Evolutionary conservation across 108 stramenopile species (phyloP).

Genomic region (Fistulifera pelliculosa): DNA sequence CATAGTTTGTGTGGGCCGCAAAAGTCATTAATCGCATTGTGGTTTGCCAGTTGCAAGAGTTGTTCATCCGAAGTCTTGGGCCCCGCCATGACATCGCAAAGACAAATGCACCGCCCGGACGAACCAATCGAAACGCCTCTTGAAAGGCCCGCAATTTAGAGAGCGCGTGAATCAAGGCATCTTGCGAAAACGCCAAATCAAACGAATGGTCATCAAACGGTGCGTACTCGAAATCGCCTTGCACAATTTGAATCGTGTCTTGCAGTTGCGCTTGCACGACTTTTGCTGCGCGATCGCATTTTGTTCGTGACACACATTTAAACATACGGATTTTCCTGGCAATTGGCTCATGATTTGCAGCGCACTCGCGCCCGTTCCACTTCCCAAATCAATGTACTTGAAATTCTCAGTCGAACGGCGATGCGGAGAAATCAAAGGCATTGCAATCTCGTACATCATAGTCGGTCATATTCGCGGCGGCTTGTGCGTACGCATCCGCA

Average conservation of each 20-base stretch:
- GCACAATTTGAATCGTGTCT: constrained; percentile 12
- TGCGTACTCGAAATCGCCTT: constrained; percentile 14
- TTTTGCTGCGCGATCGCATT: constrained; percentile 6
- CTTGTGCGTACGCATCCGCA: constrained; percentile 21
- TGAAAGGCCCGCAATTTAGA: constrained; percentile 25
- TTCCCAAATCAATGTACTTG: constrained; percentile 21
- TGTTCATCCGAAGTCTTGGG: constrained; percentile 21
- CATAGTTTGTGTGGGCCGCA: constrained; percentile 32
- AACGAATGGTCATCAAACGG: constrained; percentile 22
- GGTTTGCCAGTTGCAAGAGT: constrained; percentile 13
- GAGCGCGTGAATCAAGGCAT: constrained; percentile 49
- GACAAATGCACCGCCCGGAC: constrained; percentile 40
- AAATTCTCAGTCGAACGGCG: constrained; percentile 11
- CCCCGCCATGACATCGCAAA: constrained; percentile 46
- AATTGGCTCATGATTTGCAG: constrained; percentile 8
- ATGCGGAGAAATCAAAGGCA: constrained; percentile 14
- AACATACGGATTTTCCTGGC: constrained; percentile 7
- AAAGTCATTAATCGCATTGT: constrained; percentile 22
- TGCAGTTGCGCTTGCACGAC: constrained; percentile 5
- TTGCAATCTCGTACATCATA: constrained; percentile 11
- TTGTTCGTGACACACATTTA: constrained; percentile 24
- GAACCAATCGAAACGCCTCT: constrained; percentile 45
- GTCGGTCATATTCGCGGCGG: constrained; percentile 23
- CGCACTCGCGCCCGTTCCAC: constrained; percentile 23
- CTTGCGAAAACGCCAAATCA: constrained; percentile 45